Base-by-base conservation (phyloP, 192 early-diverging fungal genomes). In the Backusella tarrabulga region DNA sequence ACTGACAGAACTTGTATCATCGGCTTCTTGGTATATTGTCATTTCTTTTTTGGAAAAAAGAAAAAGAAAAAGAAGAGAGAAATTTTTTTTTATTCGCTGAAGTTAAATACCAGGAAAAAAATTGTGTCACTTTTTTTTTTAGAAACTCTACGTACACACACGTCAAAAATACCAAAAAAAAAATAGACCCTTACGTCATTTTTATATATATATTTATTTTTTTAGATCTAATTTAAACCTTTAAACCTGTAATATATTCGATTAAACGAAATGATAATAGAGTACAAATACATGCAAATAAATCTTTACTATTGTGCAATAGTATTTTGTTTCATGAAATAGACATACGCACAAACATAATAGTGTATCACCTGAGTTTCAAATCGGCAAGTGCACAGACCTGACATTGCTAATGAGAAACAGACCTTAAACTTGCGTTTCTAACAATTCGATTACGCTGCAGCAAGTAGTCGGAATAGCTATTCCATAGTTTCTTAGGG, bases 371-470 rank as follows among this genome's bases (percentile, higher is more conserved):
- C 56, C 56, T 63, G 56, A 63, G 56, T 63, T 63, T 63, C 7
- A 63, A 63, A 29, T 63, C 56, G 3, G 19, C 46, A 50, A 63
- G 56, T 63, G 56, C 56, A 63, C 56, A 63, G 56, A 63, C 56
- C 56, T 63, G 9, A 23, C 14, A 50, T n/a, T 29, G 26, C 23
- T 63, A 23, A 63, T 29, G 56, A 63, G 56, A 63, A n/a, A 74
- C 73, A 60, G 46, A 54, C 36, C 12, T 21, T 35, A 68, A 34
- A 38, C 75, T 70, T 70, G 66, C 46, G 14, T 54, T 8, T 36
- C 69, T 68, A 35, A 76, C 74, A 14, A 69, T 23, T 29, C 52
- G 60, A 19, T 74, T 79, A 23, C 77, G 35, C 23, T 74, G 63
- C n/a, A 23, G 12, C 50, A 74, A 19, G 42, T 79, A 44, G 7